Conservation (phyloP, 2,329 filamentous ascomycete species). For the Ceratocystis albifundus region DNA sequence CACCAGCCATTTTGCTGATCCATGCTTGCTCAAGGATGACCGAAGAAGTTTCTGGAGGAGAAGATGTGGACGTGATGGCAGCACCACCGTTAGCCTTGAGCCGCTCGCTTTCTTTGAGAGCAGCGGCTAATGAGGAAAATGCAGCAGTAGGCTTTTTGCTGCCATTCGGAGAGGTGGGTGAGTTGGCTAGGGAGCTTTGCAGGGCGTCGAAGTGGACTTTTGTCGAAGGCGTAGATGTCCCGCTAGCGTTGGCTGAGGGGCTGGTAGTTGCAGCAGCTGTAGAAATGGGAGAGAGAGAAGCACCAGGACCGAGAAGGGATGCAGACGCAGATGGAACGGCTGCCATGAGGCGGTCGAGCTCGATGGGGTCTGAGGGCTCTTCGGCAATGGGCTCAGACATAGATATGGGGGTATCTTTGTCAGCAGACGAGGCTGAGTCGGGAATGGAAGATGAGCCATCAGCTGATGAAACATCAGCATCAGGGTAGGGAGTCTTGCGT, state of each 20-base stretch:
- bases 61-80: not conserved
- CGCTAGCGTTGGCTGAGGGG: not conserved
- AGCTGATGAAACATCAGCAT: slow-evolving; percentile 32
- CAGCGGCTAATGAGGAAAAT: slow-evolving; percentile 17
- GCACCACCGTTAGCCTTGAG: slow-evolving; percentile 25
- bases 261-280: not conserved
- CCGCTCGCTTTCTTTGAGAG: slow-evolving; percentile 21
- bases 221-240: not conserved
- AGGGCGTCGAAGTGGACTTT: slow-evolving; percentile 19
- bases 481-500: slow-evolving; percentile 46
- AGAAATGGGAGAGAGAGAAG: not conserved
- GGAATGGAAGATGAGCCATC: slow-evolving; percentile 35
- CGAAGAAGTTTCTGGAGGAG: slow-evolving; percentile 39
- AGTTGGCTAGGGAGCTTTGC: not conserved
- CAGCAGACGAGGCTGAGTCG: slow-evolving; percentile 12
- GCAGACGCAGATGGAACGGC: not conserved
- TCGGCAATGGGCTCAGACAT: slow-evolving; percentile 53
- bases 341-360: slow-evolving; percentile 27
- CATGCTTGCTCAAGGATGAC: slow-evolving; percentile 68
- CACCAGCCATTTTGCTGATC: slow-evolving; percentile 87
- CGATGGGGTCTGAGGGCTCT: slow-evolving; percentile 40
- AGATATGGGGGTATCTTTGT: slow-evolving; percentile 41
- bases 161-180: not conserved
- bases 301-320: not conserved
- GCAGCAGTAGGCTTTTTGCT: slow-evolving; percentile 14